Evolutionary conservation across 129 eudicot genomes (phyloP).

Genomic region (Artemisia argyi): DNA sequence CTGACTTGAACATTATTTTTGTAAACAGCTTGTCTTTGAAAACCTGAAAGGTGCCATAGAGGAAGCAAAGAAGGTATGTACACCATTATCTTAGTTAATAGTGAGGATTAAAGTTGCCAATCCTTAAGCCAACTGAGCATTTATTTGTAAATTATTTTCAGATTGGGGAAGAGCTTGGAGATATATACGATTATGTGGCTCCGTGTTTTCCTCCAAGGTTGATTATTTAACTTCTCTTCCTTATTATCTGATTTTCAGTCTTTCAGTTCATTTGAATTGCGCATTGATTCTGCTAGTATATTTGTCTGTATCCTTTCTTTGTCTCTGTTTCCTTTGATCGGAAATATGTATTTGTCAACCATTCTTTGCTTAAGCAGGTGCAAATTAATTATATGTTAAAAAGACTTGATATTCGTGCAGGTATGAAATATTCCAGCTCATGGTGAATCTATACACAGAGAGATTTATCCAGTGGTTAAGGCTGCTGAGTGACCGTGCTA

Average conservation of each 20-base stretch:
- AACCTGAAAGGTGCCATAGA: conserved; percentile 89
- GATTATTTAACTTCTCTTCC: background rate
- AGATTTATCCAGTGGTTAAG: conserved; percentile 95
- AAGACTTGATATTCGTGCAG: conserved; percentile 40
- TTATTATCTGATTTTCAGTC: conserved; percentile 5
- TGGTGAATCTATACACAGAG: conserved; percentile 98
- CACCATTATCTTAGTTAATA: background rate
- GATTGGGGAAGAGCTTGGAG: conserved; percentile 99
- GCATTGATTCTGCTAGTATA: background rate
- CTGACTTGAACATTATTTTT: conserved; percentile 25
- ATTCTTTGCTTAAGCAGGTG: too few species aligned
- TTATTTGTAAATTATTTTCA: conserved; percentile 30
- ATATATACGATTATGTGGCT: conserved; percentile 92
- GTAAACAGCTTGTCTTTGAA: conserved; percentile 63
- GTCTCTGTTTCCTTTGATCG: too few species aligned
- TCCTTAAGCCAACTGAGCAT: background rate
- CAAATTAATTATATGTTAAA: background rate
- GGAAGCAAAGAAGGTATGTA: conserved; percentile 83
- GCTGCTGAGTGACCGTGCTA: conserved; percentile 87
- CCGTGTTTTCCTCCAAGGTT: conserved; percentile 99
- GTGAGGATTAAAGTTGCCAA: conserved; percentile 13
- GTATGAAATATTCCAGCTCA: conserved; percentile 95
- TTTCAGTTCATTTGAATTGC: conserved; percentile 16
- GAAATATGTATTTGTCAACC: too few species aligned
- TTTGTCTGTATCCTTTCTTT: too few species aligned